Conservation (phyloP, 495 filamentous ascomycete genomes). For the Penicillium macrosclerotiorum region DNA sequence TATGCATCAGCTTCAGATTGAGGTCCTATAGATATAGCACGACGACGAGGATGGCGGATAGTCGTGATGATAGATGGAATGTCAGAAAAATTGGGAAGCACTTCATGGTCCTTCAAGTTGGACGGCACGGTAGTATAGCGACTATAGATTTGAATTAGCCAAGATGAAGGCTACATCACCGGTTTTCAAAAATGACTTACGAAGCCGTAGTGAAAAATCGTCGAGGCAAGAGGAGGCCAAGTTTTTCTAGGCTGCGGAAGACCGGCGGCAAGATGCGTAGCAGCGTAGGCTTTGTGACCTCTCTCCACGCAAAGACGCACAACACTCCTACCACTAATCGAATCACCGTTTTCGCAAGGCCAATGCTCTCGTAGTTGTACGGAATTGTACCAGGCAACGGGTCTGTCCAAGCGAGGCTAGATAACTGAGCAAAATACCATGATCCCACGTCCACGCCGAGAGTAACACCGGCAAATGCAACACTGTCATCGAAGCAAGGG, state of each 20-base stretch:
- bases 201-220: constrained; percentile 87
- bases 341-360: constrained; percentile 55
- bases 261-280: constrained; percentile 76
- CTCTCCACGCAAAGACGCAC: constrained; percentile 85
- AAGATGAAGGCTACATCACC: no score
- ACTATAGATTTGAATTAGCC: constrained; percentile 27
- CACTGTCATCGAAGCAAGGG: constrained; percentile 95
- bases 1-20: constrained; percentile 96
- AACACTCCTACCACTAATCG: constrained; percentile 77
- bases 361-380: constrained; percentile 60
- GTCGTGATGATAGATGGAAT: constrained; percentile 74
- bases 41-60: constrained; percentile 72
- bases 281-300: constrained; percentile 77
- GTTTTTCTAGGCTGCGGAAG: constrained; percentile 79
- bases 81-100: constrained; percentile 81
- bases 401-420: constrained; percentile 51
- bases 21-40: constrained; percentile 88
- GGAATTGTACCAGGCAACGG: constrained; percentile 62
- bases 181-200: no score
- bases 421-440: constrained; percentile 74
- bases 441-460: constrained; percentile 75
- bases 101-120: constrained; percentile 75
- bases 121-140: constrained; percentile 84
- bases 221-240: constrained; percentile 74
- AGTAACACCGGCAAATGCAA: constrained; percentile 86